phyloP scores from a whole-genome alignment of 768 basidiomycete species.

The Hirschioporus abietinus region DNA sequence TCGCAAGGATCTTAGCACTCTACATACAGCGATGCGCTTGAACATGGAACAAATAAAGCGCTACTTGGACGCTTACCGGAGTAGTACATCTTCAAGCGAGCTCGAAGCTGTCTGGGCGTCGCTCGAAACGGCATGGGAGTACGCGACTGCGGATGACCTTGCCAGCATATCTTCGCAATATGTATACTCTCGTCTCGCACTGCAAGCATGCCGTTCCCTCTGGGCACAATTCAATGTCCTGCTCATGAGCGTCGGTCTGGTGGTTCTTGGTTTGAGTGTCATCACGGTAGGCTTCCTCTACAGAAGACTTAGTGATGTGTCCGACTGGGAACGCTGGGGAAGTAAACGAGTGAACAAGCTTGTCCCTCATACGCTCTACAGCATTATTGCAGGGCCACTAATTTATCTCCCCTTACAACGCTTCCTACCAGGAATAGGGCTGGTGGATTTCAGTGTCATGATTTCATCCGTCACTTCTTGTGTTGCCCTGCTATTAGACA shows the following conservation, averaged over 20 bases:
- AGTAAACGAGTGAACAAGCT: constrained; percentile 23
- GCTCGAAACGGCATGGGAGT: constrained; percentile 43
- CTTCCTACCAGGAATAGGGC: constrained; percentile 41
- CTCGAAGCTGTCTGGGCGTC: constrained; percentile 59
- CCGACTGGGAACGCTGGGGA: constrained; percentile 42
- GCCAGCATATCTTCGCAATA: constrained; percentile 20
- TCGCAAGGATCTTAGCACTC: constrained; percentile 28
- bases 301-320: constrained; percentile 35
- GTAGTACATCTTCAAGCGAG: constrained; percentile 64
- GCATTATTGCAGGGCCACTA: constrained; percentile 27
- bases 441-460: constrained; percentile 48
- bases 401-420: constrained; percentile 26
- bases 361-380: constrained; percentile 19
- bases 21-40: constrained; percentile 57
- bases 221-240: constrained; percentile 93
- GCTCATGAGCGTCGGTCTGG: constrained; percentile 71
- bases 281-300: constrained; percentile 54
- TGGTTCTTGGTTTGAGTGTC: constrained; percentile 50
- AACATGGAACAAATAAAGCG: constrained; percentile 71
- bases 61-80: constrained; percentile 75
- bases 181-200: constrained; percentile 54
- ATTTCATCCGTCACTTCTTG: constrained; percentile 41
- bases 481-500: constrained; percentile 37
- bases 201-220: constrained; percentile 70
- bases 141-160: constrained; percentile 23